Percentiles rank a stretch among this genome's conserved stretches.
Evolutionary conservation across 2,329 filamentous ascomycete genomes (phyloP).

Genomic region (Ploettnerulaceae sp.): DNA sequence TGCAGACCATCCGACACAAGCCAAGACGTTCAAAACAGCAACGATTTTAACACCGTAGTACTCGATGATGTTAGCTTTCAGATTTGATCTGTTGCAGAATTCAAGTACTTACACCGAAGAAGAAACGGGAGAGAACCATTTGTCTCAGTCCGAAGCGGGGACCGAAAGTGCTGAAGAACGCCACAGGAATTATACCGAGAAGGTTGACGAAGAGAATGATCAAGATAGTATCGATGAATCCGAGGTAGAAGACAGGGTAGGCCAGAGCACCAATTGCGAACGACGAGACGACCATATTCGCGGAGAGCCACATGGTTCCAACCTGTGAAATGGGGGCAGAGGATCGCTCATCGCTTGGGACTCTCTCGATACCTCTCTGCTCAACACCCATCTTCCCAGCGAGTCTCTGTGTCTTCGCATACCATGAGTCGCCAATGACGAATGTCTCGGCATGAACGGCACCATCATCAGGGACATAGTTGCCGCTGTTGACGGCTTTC

Average conservation of each 20-base stretch:
- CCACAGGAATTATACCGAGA: slow-evolving; percentile 66
- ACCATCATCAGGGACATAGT: slow-evolving; percentile 30
- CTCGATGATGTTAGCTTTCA: slow-evolving; percentile 10
- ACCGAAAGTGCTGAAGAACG: slow-evolving; percentile 74
- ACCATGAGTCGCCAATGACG: slow-evolving; percentile 48
- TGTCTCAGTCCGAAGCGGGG: slow-evolving; percentile 70
- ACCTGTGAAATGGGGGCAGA: slow-evolving; percentile 62
- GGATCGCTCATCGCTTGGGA: slow-evolving; percentile 63
- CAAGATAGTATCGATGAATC: slow-evolving; percentile 68
- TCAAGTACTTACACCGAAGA: slow-evolving; percentile 59
- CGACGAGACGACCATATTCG: slow-evolving; percentile 72
- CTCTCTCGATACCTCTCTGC: slow-evolving; percentile 70
- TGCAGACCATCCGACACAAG: slow-evolving; percentile 69
- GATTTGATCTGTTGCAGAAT: not conserved
- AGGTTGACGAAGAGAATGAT: slow-evolving; percentile 72
- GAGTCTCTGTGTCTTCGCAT: slow-evolving; percentile 56
- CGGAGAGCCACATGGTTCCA: slow-evolving; percentile 72
- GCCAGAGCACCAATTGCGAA: slow-evolving; percentile 72
- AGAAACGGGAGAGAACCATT: slow-evolving; percentile 76
- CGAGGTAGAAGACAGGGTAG: slow-evolving; percentile 62
- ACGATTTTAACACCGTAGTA: slow-evolving; percentile 39
- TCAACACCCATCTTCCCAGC: slow-evolving; percentile 65
- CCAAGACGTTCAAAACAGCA: slow-evolving; percentile 65
- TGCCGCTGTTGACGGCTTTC: slow-evolving; percentile 22
- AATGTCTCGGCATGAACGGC: slow-evolving; percentile 55